These are phyloP conservation scores for Colletotrichum tropicicola DNA, from an alignment of 2,329 filamentous ascomycete species.

Conservation along the genomic window DNA sequence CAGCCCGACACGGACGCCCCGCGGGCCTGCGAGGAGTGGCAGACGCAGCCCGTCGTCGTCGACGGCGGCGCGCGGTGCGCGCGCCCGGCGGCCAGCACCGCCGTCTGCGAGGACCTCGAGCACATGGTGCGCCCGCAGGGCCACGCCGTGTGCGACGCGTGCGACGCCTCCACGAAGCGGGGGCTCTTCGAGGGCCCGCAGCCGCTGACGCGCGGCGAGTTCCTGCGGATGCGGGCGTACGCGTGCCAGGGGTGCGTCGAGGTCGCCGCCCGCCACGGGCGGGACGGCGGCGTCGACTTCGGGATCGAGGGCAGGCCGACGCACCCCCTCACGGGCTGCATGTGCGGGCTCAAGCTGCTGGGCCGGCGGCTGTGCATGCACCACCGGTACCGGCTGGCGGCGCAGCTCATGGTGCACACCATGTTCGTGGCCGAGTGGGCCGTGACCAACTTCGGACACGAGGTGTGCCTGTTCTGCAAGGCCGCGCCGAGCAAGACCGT, in stretches of 20 bases:
- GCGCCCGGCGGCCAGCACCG: not conserved
- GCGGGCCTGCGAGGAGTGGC: conserved; percentile 9
- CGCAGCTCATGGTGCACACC: conserved; percentile 34
- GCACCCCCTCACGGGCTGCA: conserved; percentile 44
- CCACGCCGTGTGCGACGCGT: conserved; percentile 36
- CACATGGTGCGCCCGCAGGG: conserved; percentile 3
- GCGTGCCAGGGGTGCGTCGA: conserved; percentile 45
- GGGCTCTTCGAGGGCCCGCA: conserved; percentile 29
- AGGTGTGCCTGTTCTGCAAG: conserved; percentile 43
- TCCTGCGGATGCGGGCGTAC: conserved; percentile 46
- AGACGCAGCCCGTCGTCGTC: not conserved
- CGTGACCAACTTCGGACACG: conserved; percentile 32
- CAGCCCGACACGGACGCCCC: not conserved
- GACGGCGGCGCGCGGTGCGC: not conserved
- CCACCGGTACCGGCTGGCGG: conserved; percentile 43
- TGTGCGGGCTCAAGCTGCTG: conserved; percentile 46
- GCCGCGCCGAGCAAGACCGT: no score
- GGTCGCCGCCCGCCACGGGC: conserved; percentile 8
- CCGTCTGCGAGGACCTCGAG: conserved; percentile 33
- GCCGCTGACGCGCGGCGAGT: conserved; percentile 32
- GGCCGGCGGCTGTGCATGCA: conserved; percentile 41
- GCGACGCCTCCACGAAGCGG: conserved; percentile 33
- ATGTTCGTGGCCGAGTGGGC: conserved; percentile 39
- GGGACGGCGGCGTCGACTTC: not conserved
- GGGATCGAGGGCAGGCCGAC: not conserved